Percentiles rank a stretch among this genome's conserved stretches.
Conservation (phyloP, 148 eudicot genomes). For the Fagopyrum esculentum region DNA sequence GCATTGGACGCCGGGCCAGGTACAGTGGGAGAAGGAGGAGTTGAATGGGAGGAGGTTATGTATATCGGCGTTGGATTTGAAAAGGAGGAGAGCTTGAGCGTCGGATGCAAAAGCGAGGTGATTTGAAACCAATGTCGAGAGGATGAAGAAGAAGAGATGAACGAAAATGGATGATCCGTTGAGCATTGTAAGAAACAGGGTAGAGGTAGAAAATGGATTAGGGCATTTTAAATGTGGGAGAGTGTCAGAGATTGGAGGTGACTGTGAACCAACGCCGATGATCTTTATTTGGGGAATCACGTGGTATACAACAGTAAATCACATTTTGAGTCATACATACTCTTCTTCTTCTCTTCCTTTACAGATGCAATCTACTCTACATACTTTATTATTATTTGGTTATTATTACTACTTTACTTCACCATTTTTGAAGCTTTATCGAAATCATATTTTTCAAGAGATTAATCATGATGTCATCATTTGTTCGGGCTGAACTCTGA, state of each 20-base stretch:
- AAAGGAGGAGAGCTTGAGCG: conserved; percentile 8
- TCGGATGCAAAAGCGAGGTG: not conserved
- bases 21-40: not conserved
- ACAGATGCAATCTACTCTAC: not conserved
- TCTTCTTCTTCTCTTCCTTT: not conserved
- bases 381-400: no score
- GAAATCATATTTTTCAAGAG: not conserved
- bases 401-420: not conserved
- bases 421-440: not conserved
- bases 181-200: not conserved
- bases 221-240: not conserved
- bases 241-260: not conserved
- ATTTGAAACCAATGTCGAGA: not conserved
- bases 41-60: conserved; percentile 9
- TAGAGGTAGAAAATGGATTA: not conserved
- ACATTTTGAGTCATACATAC: not conserved
- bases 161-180: not conserved
- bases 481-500: no score
- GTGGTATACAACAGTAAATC: not conserved
- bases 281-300: not conserved
- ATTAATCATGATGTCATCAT: no score
- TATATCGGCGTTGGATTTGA: conserved; percentile 12
- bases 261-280: not conserved
- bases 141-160: not conserved
- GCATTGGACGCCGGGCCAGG: conserved; percentile 13